Percentiles rank a stretch among this genome's conserved stretches.
These are phyloP conservation scores for Nematocida ausubeli DNA, from an alignment of 371 early-diverging fungal genomes.

Conservation along the genomic window DNA sequence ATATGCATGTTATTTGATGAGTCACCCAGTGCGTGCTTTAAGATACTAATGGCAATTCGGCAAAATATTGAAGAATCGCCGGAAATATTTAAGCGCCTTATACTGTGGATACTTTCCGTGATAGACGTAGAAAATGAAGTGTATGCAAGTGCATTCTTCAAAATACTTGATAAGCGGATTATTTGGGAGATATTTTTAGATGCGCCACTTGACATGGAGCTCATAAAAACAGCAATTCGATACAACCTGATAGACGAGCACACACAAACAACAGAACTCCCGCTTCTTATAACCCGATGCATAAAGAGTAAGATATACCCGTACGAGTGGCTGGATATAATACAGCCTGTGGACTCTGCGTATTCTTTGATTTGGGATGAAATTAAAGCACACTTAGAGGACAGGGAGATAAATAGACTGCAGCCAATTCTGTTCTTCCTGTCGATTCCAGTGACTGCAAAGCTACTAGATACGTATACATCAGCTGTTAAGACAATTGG, in stretches of 20 bases:
- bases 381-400: neutral
- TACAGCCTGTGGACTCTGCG: neutral
- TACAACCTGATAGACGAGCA: constrained; percentile 20
- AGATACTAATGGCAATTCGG: constrained; percentile 31
- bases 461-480: neutral
- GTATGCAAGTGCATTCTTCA: constrained; percentile 7
- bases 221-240: constrained; percentile 22
- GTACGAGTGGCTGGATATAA: neutral
- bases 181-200: constrained; percentile 14
- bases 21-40: constrained; percentile 22
- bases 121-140: neutral
- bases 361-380: constrained; percentile 1
- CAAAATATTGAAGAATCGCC: constrained; percentile 33
- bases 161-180: constrained; percentile 19
- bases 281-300: neutral
- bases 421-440: neutral
- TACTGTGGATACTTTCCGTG: constrained; percentile 11
- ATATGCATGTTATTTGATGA: constrained; percentile 6
- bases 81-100: neutral
- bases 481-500: neutral
- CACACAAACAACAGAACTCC: constrained; percentile 14
- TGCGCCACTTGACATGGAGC: neutral
- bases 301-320: neutral
- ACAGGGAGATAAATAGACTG: neutral
- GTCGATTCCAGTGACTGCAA: neutral